Base-by-base conservation (phyloP, 352 stramenopile species). In the Phytophthora brassicae region DNA sequence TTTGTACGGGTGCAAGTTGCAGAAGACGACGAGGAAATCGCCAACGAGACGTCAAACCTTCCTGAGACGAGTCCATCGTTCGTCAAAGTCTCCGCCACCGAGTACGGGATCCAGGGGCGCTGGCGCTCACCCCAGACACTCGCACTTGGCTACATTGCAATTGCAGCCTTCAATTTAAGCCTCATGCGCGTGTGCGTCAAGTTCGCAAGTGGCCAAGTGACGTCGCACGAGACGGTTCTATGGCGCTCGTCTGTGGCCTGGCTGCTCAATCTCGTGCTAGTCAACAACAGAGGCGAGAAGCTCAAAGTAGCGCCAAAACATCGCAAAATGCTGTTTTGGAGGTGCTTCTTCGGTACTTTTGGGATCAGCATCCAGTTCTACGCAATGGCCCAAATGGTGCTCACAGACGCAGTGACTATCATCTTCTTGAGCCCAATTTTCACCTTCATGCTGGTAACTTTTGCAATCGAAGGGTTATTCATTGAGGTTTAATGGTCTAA, bases 351-450 rank as follows among this genome's bases (percentile, higher is more conserved):
- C 35, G 81, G 81, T 19, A 86, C 80, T 6, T 63, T 64, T 6
- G 81, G 68, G 5, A 88, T 90, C 29, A 70, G 72, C 23, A 77
- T 89, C 53, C 68, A 71, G 47, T 89, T 88, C 58, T 91, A 84
- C 61, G 77, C 79, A 17, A 87, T 91, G 48, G 79, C 77, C 19
- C 68, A 82, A 28, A 91, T 91, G 81, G 77, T 91, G 52, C 64
- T 91, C 4, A 80, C 79, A 1, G 81, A 91, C 41, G 79, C 81
- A 8, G 84, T 77, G 42, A 77, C 85, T 8, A 66, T 91, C 39
- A 81, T 84, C 51, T 89, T 88, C 45, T 75, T 69, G 19, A 87
- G 77, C 14, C 81, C 81, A 9, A 75, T 91, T 31, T 50, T 86
- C 33, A 88, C 77, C 2, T 87, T 91, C 60, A 75, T 91, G 53